Conservation (phyloP, 202 grass and related monocot genomes). For the Bolboschoenoplectus hybrid region DNA sequence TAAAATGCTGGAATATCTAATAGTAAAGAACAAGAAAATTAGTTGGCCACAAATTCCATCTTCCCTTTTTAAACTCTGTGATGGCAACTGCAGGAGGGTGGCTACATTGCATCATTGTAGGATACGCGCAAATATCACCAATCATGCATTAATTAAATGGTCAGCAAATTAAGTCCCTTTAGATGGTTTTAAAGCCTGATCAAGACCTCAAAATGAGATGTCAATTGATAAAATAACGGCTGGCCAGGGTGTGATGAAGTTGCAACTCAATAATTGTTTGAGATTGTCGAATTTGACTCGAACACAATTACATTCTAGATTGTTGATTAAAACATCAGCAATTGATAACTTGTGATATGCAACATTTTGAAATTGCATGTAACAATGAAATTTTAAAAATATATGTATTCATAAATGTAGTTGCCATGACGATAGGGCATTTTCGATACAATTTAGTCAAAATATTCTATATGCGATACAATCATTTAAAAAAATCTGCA, state of each 20-base stretch:
- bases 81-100: background rate
- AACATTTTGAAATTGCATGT: background rate
- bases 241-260: background rate
- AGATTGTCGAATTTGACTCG: background rate
- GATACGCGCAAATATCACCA: background rate
- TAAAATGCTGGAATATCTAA: background rate
- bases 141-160: background rate
- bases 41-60: background rate
- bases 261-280: background rate
- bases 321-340: background rate
- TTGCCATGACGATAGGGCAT: background rate
- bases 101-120: background rate
- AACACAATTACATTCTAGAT: background rate
- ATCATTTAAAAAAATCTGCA: background rate
- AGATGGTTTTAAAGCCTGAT: conserved; percentile 7
- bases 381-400: background rate
- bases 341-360: background rate
- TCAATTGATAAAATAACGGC: background rate
- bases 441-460: background rate
- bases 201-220: conserved; percentile 7
- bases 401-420: no score
- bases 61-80: background rate
- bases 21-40: background rate
- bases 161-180: background rate
- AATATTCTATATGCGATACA: background rate